Conservation (phyloP, 495 filamentous ascomycete species). For the Elaphomyces granulatus region DNA sequence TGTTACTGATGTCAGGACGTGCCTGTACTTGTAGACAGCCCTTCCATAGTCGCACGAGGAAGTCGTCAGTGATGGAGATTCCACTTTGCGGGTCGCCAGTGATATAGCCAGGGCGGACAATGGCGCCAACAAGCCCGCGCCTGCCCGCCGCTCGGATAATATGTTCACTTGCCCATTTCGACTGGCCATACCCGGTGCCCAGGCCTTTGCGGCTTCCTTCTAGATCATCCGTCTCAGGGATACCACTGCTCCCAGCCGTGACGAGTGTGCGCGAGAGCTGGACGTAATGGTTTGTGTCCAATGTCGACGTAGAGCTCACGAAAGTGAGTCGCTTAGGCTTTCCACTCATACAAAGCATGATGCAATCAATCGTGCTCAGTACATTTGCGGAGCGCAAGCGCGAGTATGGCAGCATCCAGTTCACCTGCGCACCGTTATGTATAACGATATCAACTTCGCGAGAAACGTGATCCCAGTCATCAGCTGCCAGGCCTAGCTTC, state of each 20-base stretch:
- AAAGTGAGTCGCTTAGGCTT: slow-evolving; percentile 73
- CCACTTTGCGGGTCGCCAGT: slow-evolving; percentile 60
- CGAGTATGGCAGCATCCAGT: slow-evolving; percentile 77
- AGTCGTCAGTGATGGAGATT: slow-evolving; percentile 74
- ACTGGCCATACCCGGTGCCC: slow-evolving; percentile 81
- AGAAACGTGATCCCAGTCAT: slow-evolving; percentile 46
- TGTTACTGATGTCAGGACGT: slow-evolving; percentile 69
- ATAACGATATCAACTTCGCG: slow-evolving; percentile 63
- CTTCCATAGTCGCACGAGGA: slow-evolving; percentile 78
- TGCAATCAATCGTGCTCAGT: slow-evolving; percentile 58
- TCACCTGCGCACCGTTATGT: slow-evolving; percentile 79
- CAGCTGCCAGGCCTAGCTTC: slow-evolving; percentile 51
- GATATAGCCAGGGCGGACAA: slow-evolving; percentile 80
- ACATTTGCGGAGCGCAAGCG: slow-evolving; percentile 69
- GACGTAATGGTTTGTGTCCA: slow-evolving; percentile 74
- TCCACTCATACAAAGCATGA: slow-evolving; percentile 60
- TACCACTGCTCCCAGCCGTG: slow-evolving; percentile 34
- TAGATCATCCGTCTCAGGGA: slow-evolving; percentile 52
- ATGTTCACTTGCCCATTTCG: slow-evolving; percentile 74
- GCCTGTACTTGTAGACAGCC: slow-evolving; percentile 67
- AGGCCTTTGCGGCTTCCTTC: slow-evolving; percentile 50
- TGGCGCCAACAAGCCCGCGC: slow-evolving; percentile 57
- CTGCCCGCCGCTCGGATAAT: slow-evolving; percentile 66
- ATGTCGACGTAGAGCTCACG: slow-evolving; percentile 70
- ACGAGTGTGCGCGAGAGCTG: slow-evolving; percentile 48